Conservation (phyloP, 805 yeast species). For the Kockiozyma suomiensis region DNA sequence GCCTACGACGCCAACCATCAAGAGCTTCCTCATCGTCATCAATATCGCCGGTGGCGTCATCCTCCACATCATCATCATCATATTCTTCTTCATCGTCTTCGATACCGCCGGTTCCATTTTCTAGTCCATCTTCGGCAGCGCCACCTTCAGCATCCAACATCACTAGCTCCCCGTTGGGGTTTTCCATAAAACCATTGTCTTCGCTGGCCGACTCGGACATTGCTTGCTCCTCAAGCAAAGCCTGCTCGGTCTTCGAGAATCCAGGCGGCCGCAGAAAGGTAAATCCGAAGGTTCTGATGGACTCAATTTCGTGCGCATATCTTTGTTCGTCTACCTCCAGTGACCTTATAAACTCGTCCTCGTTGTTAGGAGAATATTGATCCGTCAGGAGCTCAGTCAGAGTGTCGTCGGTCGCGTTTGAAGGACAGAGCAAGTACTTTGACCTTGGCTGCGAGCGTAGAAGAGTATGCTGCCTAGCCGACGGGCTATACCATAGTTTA, state of each 20-base stretch:
- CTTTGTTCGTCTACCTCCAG: conserved; percentile 22
- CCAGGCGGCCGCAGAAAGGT: conserved; percentile 61
- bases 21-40: conserved; percentile 39
- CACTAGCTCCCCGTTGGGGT: conserved; percentile 36
- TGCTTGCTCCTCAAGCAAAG: conserved; percentile 38
- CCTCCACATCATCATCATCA: conserved; percentile 28
- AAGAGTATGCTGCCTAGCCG: conserved; percentile 10
- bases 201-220: conserved; percentile 39
- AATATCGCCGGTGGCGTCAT: conserved; percentile 30
- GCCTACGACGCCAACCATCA: conserved; percentile 31
- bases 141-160: conserved; percentile 33
- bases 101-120: conserved; percentile 27
- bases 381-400: neutral
- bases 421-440: conserved; percentile 17
- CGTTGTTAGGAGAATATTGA: neutral
- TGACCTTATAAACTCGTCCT: neutral
- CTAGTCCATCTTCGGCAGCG: conserved; percentile 38
- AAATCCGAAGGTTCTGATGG: conserved; percentile 52
- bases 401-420: conserved; percentile 1
- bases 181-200: conserved; percentile 43
- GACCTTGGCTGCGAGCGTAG: conserved; percentile 13
- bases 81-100: conserved; percentile 37
- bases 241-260: conserved; percentile 54
- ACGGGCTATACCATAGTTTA: conserved; percentile 17
- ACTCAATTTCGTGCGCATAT: conserved; percentile 21